phyloP scores from a whole-genome alignment of 2,329 filamentous ascomycete species.

The Aspergillus pseudonomiae region DNA sequence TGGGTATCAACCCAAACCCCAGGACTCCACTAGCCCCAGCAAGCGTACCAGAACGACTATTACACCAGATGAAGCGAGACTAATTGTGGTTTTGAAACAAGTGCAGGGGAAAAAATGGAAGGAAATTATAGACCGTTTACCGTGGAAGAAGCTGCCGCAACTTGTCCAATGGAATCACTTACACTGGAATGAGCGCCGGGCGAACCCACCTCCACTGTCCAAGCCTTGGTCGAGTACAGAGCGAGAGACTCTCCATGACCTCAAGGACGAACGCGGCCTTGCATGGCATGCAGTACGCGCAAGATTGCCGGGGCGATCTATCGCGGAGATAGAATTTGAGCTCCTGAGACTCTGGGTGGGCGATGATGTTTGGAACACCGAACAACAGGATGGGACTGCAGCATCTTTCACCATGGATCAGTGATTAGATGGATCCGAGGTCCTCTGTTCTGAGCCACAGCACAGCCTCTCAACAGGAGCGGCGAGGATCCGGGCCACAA shows the following conservation, averaged over 20 bases:
- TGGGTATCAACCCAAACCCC: background rate
- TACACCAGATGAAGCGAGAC: constrained; percentile 36
- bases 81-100: constrained; percentile 35
- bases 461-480: background rate
- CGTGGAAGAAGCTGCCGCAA: constrained; percentile 24
- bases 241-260: constrained; percentile 25
- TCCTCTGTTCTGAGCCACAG: constrained; percentile 1
- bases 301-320: constrained; percentile 32
- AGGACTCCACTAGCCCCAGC: constrained; percentile 24
- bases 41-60: constrained; percentile 21
- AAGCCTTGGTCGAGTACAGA: constrained; percentile 35
- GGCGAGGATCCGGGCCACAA: background rate
- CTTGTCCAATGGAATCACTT: constrained; percentile 30
- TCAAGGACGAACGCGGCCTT: constrained; percentile 33
- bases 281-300: constrained; percentile 34
- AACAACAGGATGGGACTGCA: constrained; percentile 8
- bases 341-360: constrained; percentile 36
- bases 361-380: constrained; percentile 21
- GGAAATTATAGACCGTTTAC: constrained; percentile 33
- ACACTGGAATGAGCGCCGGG: constrained; percentile 34
- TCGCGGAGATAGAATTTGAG: constrained; percentile 38
- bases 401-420: background rate
- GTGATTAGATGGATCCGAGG: constrained; percentile 3
- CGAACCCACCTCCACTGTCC: constrained; percentile 30
- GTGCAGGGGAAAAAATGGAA: constrained; percentile 32